Percentiles rank a stretch among this genome's conserved stretches.
phyloP scores from a whole-genome alignment of 1,139 yeast species.

The Lipomyces yarrowii region DNA sequence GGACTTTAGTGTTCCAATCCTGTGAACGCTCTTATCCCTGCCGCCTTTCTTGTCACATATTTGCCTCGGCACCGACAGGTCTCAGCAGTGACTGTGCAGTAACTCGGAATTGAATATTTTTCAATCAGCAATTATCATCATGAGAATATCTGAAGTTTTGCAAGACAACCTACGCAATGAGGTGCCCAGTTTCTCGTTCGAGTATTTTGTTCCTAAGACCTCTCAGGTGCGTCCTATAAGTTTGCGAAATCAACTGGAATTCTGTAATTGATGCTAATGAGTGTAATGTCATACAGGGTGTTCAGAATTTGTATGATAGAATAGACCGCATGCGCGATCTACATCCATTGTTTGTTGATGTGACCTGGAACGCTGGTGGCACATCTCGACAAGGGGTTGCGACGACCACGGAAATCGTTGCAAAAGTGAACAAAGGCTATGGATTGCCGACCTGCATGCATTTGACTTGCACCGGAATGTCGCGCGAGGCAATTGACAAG shows the following conservation, averaged over 20 bases:
- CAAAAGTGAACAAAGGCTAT: conserved; percentile 87
- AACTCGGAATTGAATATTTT: neutral
- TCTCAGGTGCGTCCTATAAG: conserved; percentile 44
- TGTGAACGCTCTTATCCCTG: neutral
- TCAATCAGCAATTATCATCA: conserved; percentile 27
- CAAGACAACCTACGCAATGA: conserved; percentile 41
- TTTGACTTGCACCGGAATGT: conserved; percentile 95
- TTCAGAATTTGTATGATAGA: conserved; percentile 91
- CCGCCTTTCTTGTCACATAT: neutral
- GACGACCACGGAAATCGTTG: conserved; percentile 68
- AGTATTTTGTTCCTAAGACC: conserved; percentile 97
- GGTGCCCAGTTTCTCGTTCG: conserved; percentile 68
- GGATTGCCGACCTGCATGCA: conserved; percentile 99
- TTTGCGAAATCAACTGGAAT: no score
- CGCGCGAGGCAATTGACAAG: conserved; percentile 73
- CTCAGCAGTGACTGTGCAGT: neutral
- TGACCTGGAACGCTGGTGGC: conserved; percentile 99
- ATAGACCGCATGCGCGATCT: conserved; percentile 97
- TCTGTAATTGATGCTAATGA: neutral
- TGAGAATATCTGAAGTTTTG: conserved; percentile 49
- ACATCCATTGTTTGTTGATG: conserved; percentile 83
- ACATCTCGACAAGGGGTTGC: conserved; percentile 68
- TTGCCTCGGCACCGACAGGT: neutral
- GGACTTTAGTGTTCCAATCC: neutral
- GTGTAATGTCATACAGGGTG: conserved; percentile 66